Percentiles rank a stretch among this genome's conserved stretches.
Conservation (phyloP, 768 basidiomycete species). For the Agrocybe praecox region DNA sequence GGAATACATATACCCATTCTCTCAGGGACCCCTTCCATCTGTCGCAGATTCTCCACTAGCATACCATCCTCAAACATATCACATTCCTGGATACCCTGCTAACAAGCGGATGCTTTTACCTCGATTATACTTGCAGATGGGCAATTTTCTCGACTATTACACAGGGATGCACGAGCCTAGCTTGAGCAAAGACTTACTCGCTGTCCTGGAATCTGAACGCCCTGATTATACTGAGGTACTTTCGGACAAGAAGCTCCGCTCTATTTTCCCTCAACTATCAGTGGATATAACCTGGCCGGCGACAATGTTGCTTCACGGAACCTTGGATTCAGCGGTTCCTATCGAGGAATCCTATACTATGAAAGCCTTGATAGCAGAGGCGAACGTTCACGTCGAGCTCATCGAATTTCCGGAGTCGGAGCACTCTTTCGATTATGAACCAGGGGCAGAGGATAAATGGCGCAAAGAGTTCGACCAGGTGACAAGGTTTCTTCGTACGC, state of each 20-base stretch:
- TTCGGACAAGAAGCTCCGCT: conserved; percentile 25
- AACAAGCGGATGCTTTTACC: conserved; percentile 63
- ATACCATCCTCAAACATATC: conserved; percentile 45
- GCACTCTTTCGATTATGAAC: conserved; percentile 57
- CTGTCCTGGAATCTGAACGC: conserved; percentile 12
- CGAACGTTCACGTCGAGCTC: conserved; percentile 29
- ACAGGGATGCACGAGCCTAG: conserved; percentile 50
- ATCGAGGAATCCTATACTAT: conserved; percentile 41
- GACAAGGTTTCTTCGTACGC: not conserved
- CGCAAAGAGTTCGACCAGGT: conserved; percentile 3
- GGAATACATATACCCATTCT: conserved; percentile 49
- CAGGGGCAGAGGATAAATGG: conserved; percentile 37
- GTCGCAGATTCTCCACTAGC: conserved; percentile 46
- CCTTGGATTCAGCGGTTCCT: conserved; percentile 47
- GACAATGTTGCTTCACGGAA: conserved; percentile 50
- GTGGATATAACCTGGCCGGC: conserved; percentile 43
- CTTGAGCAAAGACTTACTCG: conserved; percentile 45
- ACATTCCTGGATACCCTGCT: conserved; percentile 59
- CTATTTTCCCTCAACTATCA: conserved; percentile 49
- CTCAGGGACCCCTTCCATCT: conserved; percentile 14
- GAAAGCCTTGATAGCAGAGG: conserved; percentile 25
- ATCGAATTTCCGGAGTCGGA: conserved; percentile 34
- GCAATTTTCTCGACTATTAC: conserved; percentile 59
- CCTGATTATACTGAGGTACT: conserved; percentile 13
- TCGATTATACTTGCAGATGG: conserved; percentile 62